Percentiles rank a stretch among this genome's conserved stretches.
phyloP scores from a whole-genome alignment of 345 rosid species.

The Physaria fendleri region DNA sequence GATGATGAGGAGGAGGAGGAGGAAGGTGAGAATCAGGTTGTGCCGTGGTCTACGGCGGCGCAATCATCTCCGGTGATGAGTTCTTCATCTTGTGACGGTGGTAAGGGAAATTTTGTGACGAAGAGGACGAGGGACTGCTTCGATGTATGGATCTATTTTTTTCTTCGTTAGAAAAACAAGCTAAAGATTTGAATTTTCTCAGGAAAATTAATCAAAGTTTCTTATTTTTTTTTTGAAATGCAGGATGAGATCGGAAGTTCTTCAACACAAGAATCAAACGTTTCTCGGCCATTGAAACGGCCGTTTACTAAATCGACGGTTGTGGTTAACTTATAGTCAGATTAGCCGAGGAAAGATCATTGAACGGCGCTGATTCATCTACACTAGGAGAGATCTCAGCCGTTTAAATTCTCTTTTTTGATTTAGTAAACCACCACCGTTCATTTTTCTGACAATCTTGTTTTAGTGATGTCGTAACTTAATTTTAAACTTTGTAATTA shows the following conservation, averaged over 20 bases:
- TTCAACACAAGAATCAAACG: slow-evolving; percentile 36
- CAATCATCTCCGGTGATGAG: slow-evolving; percentile 38
- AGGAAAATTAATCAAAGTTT: not conserved
- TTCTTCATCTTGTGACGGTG: slow-evolving; percentile 31
- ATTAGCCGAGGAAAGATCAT: too few relatives aligned
- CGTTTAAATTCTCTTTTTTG: slow-evolving; percentile 23
- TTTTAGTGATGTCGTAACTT: slow-evolving; percentile 13
- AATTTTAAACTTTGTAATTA: not conserved
- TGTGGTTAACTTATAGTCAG: slow-evolving; percentile 25
- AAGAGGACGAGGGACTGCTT: slow-evolving; percentile 52
- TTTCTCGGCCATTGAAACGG: slow-evolving; percentile 20
- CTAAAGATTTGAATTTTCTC: not conserved
- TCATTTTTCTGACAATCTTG: slow-evolving; percentile 13
- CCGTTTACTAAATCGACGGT: slow-evolving; percentile 34
- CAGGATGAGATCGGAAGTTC: slow-evolving; percentile 54
- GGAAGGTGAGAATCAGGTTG: slow-evolving; percentile 66
- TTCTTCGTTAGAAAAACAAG: not conserved
- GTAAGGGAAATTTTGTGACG: slow-evolving; percentile 7
- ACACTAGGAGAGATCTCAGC: slow-evolving; percentile 34
- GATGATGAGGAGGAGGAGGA: slow-evolving; percentile 17
- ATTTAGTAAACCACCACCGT: not conserved
- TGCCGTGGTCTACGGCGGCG: slow-evolving; percentile 28
- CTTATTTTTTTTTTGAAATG: not conserved
- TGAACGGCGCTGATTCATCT: slow-evolving; percentile 6
- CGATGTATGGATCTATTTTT: slow-evolving; percentile 37